Conservation (phyloP, 2,329 filamentous ascomycete genomes). For the Xylariaceae sp. region DNA sequence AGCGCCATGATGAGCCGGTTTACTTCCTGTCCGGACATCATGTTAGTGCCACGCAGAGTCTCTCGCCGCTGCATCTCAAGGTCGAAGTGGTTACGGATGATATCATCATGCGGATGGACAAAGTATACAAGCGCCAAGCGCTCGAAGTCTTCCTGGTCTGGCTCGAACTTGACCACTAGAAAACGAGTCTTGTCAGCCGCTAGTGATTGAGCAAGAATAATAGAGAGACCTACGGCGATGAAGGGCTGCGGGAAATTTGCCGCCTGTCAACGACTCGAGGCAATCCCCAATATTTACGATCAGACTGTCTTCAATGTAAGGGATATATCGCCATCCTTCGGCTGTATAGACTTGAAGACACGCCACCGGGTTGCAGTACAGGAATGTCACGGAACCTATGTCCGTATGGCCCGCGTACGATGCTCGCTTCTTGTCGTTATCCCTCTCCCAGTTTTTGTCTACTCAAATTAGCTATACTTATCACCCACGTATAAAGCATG, state of each 20-base stretch:
- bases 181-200: background rate
- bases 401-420: constrained; percentile 4
- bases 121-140: constrained; percentile 1
- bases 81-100: constrained; percentile 1
- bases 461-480: background rate
- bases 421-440: constrained; percentile 3
- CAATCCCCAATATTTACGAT: constrained; percentile 4
- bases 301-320: background rate
- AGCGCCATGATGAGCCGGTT: constrained; percentile 4
- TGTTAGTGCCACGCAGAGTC: constrained; percentile 1
- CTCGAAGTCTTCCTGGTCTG: constrained; percentile 1
- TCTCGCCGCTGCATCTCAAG: background rate
- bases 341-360: constrained; percentile 2
- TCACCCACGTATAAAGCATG: too few species aligned
- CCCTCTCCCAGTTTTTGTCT: constrained; percentile 2
- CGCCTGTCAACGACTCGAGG: constrained; percentile 1
- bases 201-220: background rate
- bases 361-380: constrained; percentile 1
- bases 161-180: constrained; percentile 1
- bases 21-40: constrained; percentile 4
- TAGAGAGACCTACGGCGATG: background rate
- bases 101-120: constrained; percentile 2
- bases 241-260: constrained; percentile 3
- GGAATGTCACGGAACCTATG: constrained; percentile 3
- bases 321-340: constrained; percentile 2